A percentile compares a stretch with the other conserved stretches of the same genome.
phyloP scores from a whole-genome alignment of 163 green algal genomes.

The Scenedesmus sp. region DNA sequence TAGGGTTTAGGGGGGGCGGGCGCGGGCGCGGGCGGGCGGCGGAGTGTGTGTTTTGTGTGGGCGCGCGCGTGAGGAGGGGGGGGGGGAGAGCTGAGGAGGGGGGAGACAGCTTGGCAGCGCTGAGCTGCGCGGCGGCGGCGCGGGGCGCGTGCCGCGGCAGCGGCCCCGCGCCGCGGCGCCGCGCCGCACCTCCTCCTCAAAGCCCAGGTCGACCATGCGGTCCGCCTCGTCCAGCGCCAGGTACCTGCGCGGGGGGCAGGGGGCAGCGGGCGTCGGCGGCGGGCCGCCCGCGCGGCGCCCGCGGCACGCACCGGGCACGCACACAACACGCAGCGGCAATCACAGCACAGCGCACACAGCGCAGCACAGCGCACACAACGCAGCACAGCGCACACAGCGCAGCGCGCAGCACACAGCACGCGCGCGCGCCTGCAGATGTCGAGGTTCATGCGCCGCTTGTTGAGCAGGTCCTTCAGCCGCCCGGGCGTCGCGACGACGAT shows the following conservation, averaged over 20 bases:
- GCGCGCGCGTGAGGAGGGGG: background rate
- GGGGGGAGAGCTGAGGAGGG: background rate
- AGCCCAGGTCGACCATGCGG: slow-evolving; percentile 89
- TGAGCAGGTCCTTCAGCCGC: slow-evolving; percentile 95
- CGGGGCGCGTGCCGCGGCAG: background rate
- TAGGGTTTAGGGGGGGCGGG: background rate
- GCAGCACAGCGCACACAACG: background rate
- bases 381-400: background rate
- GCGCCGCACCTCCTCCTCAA: slow-evolving; percentile 65
- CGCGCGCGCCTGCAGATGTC: slow-evolving; percentile 81
- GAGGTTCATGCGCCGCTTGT: slow-evolving; percentile 91
- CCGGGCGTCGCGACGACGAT: slow-evolving; percentile 92
- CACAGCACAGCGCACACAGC: background rate
- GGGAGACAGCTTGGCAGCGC: background rate
- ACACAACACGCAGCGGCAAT: background rate
- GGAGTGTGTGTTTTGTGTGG: too few species aligned
- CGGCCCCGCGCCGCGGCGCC: too few species aligned
- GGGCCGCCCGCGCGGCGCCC: too few species aligned
- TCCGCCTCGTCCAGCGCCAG: slow-evolving; percentile 96
- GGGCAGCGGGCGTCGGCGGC: background rate
- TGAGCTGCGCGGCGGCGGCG: background rate
- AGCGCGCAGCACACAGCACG: background rate
- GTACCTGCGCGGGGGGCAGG: slow-evolving; percentile 64
- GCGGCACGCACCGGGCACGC: too few species aligned
- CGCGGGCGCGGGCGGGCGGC: background rate